Conservation (phyloP, 768 basidiomycete species). For the Lyophyllum decastes region DNA sequence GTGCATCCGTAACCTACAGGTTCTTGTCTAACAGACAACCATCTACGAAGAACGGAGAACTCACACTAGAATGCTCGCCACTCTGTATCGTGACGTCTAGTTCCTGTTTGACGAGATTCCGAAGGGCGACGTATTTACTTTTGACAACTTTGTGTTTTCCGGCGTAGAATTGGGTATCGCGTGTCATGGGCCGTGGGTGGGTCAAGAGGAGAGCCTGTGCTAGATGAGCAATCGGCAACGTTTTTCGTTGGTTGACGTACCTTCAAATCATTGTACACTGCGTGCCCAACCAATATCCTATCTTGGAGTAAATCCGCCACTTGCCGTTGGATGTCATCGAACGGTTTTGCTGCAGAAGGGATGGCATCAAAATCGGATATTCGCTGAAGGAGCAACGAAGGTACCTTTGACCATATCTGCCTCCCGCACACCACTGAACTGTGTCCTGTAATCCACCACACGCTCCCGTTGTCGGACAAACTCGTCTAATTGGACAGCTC, state of each 20-base stretch:
- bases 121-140: conserved; percentile 71
- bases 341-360: conserved; percentile 60
- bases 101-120: conserved; percentile 79
- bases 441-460: conserved; percentile 92
- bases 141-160: conserved; percentile 60
- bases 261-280: conserved; percentile 88
- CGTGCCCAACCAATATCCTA: conserved; percentile 86
- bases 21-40: not conserved
- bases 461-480: conserved; percentile 86
- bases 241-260: conserved; percentile 35
- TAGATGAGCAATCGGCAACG: conserved; percentile 6
- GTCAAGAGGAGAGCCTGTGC: conserved; percentile 66
- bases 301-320: conserved; percentile 79
- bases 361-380: not conserved
- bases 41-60: conserved; percentile 25
- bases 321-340: conserved; percentile 75
- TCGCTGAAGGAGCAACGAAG: conserved; percentile 11
- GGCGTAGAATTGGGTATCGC: conserved; percentile 72
- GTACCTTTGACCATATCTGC: conserved; percentile 71
- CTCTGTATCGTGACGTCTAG: conserved; percentile 78
- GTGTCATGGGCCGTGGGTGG: conserved; percentile 61
- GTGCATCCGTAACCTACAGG: conserved; percentile 82
- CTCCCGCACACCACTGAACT: conserved; percentile 82
- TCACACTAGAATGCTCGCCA: conserved; percentile 89
- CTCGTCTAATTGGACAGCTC: conserved; percentile 75